A percentile compares a stretch with the other conserved stretches of the same genome.
These are phyloP conservation scores for Geotrichum reessii DNA, from an alignment of 1,139 yeast genomes.

Conservation along the genomic window DNA sequence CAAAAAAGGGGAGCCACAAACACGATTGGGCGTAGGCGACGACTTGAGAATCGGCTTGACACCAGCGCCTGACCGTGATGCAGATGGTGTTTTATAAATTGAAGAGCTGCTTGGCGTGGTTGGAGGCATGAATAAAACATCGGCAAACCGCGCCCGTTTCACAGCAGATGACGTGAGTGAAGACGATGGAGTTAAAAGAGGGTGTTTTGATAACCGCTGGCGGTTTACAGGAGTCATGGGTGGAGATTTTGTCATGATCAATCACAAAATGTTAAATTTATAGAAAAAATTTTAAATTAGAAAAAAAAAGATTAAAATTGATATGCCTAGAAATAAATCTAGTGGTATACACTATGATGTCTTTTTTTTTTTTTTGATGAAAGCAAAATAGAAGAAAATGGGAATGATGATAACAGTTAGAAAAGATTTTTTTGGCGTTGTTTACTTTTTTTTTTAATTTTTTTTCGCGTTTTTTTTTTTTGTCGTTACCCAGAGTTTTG, in stretches of 20 bases:
- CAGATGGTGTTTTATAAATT: not conserved
- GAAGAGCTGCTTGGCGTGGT: not conserved
- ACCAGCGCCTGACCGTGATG: not conserved
- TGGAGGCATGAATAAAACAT: conserved; percentile 3
- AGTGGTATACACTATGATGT: too few relatives aligned
- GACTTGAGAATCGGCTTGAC: conserved; percentile 10
- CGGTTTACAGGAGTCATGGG: not conserved
- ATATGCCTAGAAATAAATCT: too few relatives aligned
- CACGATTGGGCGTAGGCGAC: not conserved
- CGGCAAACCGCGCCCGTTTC: conserved; percentile 13
- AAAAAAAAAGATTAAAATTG: not conserved
- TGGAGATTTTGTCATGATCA: not conserved
- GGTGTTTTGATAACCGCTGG: not conserved
- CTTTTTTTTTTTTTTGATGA: too few relatives aligned
- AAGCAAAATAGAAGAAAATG: not conserved
- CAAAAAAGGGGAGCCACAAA: not conserved
- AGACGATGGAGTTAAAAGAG: not conserved
- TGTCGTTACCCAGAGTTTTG: not conserved
- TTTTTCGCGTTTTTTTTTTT: not conserved
- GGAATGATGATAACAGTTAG: not conserved
- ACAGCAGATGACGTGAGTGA: conserved; percentile 1
- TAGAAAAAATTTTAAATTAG: not conserved
- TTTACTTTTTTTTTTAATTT: not conserved
- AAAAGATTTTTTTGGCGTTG: not conserved
- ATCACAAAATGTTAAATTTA: not conserved